Base-by-base conservation (phyloP, 2,329 filamentous ascomycete genomes). In the Hymenoscyphus fructigenus region DNA sequence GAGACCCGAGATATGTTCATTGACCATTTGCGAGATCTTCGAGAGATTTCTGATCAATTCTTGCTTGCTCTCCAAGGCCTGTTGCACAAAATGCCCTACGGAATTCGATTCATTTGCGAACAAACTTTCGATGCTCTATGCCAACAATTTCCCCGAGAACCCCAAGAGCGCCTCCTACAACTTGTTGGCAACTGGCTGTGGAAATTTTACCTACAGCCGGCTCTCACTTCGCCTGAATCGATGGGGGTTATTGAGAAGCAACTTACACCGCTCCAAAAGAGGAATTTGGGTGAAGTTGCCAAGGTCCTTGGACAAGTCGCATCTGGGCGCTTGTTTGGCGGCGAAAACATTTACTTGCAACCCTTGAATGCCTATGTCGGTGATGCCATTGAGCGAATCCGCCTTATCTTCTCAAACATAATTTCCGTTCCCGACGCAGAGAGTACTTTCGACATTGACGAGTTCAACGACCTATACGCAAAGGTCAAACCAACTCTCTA, bases 401-500 rank as follows among this genome's bases (percentile, higher is more conserved):
- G 86, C 36, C 85, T 90, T 14, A 92, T 95, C 56, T 91, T 91
- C 79, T 85, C 84, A 57, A 86, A 90, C 38, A 79, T 98, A 66
- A 92, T 99, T 70, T 87, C 90, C 14, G 91, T 98, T 14, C 88
- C 91, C 15, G 90, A 95, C 72, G 91, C 92, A 0, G 95, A 99
- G 78, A 85, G 87, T 61, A 95, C 95, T 28, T 99, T 98, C 75
- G 93, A 98, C 77, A 97, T 99, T 76, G 95, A 99, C 75, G 95
- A 98, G 76, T 99, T 95, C 85, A 98, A 97, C 76, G 95, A 99
- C 75, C 84, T 99, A 6, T 98, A 98, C 75, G 91, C 94, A 64
- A 93, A 96, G 77, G 95, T 93, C 69, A 97, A 97, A 78, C 95
- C 95, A 6, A 98, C 94, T 0, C 83, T 99, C n/a, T 99, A 98